A percentile compares a stretch with the other conserved stretches of the same genome.
These are phyloP conservation scores for Globisporangium acanthophoron DNA, from an alignment of 352 stramenopile species.

Conservation along the genomic window DNA sequence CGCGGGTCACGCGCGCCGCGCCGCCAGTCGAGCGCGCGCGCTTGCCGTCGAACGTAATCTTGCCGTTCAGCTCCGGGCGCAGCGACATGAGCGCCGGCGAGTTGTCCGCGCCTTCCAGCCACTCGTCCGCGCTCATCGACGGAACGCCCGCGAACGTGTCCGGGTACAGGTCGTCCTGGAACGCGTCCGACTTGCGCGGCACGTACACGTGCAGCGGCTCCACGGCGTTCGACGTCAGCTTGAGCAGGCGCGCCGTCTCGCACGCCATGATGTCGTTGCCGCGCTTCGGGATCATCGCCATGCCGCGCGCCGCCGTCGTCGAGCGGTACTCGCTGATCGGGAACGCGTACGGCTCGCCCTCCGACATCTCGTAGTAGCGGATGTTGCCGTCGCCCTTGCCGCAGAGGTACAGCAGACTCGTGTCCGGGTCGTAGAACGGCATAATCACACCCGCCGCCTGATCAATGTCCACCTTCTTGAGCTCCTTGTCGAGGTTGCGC, in stretches of 20 bases:
- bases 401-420: slow-evolving; percentile 97
- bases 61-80: slow-evolving; percentile 84
- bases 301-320: slow-evolving; percentile 94
- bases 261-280: slow-evolving; percentile 97
- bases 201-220: slow-evolving; percentile 96
- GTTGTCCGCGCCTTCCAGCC: slow-evolving; percentile 93
- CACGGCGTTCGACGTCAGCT: slow-evolving; percentile 95
- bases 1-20: slow-evolving; percentile 33
- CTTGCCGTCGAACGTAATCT: slow-evolving; percentile 86
- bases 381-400: slow-evolving; percentile 99
- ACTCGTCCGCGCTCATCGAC: slow-evolving; percentile 95
- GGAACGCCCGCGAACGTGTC: slow-evolving; percentile 93
- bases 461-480: slow-evolving; percentile 96
- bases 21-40: slow-evolving; percentile 37
- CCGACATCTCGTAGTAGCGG: slow-evolving; percentile 97
- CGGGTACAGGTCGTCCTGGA: slow-evolving; percentile 99
- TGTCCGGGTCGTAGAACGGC: slow-evolving; percentile 98
- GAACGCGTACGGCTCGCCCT: slow-evolving; percentile 92
- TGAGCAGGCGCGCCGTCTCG: slow-evolving; percentile 95
- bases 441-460: slow-evolving; percentile 98
- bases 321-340: slow-evolving; percentile 94
- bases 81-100: slow-evolving; percentile 90
- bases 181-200: slow-evolving; percentile 98
- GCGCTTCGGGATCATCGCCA: slow-evolving; percentile 98
- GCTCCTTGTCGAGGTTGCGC: slow-evolving; percentile 87